phyloP scores from a whole-genome alignment of 805 yeast genomes.

The Saturnispora bothae region DNA sequence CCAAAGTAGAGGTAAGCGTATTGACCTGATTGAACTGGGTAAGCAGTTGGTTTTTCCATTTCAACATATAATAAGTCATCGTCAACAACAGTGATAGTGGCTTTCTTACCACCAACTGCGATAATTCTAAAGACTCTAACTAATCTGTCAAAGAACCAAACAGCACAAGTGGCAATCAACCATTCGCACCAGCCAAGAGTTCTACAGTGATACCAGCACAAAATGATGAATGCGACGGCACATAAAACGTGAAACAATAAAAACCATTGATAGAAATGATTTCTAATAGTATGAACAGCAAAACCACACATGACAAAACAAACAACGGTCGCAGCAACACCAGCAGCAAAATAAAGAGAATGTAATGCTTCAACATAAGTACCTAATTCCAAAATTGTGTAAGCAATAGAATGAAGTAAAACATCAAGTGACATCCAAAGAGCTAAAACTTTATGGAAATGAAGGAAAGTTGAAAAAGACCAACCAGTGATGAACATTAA shows the following conservation, averaged over 20 bases:
- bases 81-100: conserved; percentile 9
- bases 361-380: conserved; percentile 6
- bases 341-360: conserved; percentile 19
- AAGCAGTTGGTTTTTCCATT: conserved; percentile 17
- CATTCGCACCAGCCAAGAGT: conserved; percentile 26
- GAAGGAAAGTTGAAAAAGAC: conserved; percentile 33
- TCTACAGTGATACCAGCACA: conserved; percentile 48
- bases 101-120: conserved; percentile 17
- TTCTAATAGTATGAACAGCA: conserved; percentile 42
- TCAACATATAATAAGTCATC: conserved; percentile 9
- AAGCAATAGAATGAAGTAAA: conserved; percentile 31
- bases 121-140: conserved; percentile 28
- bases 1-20: conserved; percentile 48
- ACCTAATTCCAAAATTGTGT: conserved; percentile 17
- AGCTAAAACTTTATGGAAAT: conserved; percentile 59
- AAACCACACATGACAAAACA: conserved; percentile 37
- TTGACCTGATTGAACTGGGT: conserved; percentile 45
- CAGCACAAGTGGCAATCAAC: conserved; percentile 30
- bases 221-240: conserved; percentile 41
- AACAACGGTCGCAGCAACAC: conserved; percentile 32
- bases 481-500: conserved; percentile 34
- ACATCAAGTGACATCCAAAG: conserved; percentile 34
- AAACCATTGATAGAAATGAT: conserved; percentile 47
- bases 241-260: conserved; percentile 43
- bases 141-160: conserved; percentile 45